Base-by-base conservation (phyloP, 2,329 filamentous ascomycete genomes). In the Trematosphaeria pertusa region DNA sequence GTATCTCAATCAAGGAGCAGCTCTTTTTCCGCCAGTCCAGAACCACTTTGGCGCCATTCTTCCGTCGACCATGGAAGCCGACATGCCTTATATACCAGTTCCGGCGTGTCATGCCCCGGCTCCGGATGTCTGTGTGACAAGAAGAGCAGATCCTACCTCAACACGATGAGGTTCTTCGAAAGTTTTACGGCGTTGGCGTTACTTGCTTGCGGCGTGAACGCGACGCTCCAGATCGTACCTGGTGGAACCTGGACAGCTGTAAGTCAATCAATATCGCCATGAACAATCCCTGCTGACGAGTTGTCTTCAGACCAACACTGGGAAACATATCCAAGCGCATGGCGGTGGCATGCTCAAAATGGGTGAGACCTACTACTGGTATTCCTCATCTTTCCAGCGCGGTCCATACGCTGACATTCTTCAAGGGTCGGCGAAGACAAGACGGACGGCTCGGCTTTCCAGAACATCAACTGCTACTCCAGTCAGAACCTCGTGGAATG, bases 391-490 rank as follows among this genome's bases (percentile, higher is more conserved):
- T 22, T 18, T 31, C 15, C 28, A 32, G 11, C 15, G n/a, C 19
- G 18, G 33, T 10, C 19, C 6, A 22, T 30, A 12, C n/a, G 12
- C 44, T 43, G 3, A 46, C 12, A 19, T 9, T 12, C 24, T 19
- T 5, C 7, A 21, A 79, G 85, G 71, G 81, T 88, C 24, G 87
- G 87, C 12, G 86, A 89, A 64, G 86, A 88, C 70, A 88, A 88
- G 35, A 81, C 82, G 1, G 71, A 80, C n/a, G 84, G 85, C 18
- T 78, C 74, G 1, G 69, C 75, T 0, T 88, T 88, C 65, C 79
- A 83, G 48, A 84, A 84, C 40, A 74, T 88, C 56, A 87, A 87
- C 64, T 88, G 86, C 70, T 88, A 88, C 66, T 82, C 81, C 0
- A 86, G 82, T 11, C 75, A 74, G 10, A 75, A 88, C 64, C 75